phyloP scores from a whole-genome alignment of 495 filamentous ascomycete genomes.

The Penicillium cosmopolitanum region DNA sequence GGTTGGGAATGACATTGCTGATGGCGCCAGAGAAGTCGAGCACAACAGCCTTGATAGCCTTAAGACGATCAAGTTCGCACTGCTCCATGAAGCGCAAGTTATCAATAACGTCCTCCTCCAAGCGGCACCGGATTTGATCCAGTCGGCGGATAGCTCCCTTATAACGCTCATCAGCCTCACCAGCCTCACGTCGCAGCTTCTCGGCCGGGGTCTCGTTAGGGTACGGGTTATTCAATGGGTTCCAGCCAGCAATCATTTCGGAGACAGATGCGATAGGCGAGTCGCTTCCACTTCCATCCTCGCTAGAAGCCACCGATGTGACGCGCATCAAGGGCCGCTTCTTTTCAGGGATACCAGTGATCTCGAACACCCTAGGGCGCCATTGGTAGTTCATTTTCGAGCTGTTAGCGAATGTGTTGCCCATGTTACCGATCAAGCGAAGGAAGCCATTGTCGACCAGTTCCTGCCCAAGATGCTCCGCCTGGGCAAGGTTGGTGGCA shows the following conservation, averaged over 20 bases:
- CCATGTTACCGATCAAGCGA: slow-evolving; percentile 89
- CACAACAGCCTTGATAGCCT: slow-evolving; percentile 96
- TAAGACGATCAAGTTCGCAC: slow-evolving; percentile 93
- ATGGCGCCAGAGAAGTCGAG: slow-evolving; percentile 97
- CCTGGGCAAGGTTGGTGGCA: slow-evolving; percentile 80
- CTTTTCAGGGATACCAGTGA: slow-evolving; percentile 85
- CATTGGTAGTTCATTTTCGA: slow-evolving; percentile 97
- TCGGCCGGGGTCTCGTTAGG: slow-evolving; percentile 90
- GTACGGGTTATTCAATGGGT: slow-evolving; percentile 83
- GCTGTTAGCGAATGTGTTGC: slow-evolving; percentile 95
- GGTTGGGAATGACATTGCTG: slow-evolving; percentile 94
- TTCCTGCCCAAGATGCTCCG: slow-evolving; percentile 93
- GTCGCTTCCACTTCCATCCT: slow-evolving; percentile 61
- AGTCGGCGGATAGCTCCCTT: slow-evolving; percentile 82
- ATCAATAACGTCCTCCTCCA: slow-evolving; percentile 92
- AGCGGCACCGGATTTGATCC: slow-evolving; percentile 85
- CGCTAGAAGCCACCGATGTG: slow-evolving; percentile 63
- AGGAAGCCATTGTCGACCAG: slow-evolving; percentile 85
- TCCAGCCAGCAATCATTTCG: slow-evolving; percentile 90
- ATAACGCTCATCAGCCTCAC: slow-evolving; percentile 92
- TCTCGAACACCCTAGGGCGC: slow-evolving; percentile 87
- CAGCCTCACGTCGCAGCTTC: slow-evolving; percentile 83
- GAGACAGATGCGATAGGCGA: slow-evolving; percentile 79
- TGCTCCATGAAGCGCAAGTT: slow-evolving; percentile 97
- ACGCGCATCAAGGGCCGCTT: slow-evolving; percentile 72